These are phyloP conservation scores for Fusarium devonianum DNA, from an alignment of 2,329 filamentous ascomycete species.

Conservation along the genomic window DNA sequence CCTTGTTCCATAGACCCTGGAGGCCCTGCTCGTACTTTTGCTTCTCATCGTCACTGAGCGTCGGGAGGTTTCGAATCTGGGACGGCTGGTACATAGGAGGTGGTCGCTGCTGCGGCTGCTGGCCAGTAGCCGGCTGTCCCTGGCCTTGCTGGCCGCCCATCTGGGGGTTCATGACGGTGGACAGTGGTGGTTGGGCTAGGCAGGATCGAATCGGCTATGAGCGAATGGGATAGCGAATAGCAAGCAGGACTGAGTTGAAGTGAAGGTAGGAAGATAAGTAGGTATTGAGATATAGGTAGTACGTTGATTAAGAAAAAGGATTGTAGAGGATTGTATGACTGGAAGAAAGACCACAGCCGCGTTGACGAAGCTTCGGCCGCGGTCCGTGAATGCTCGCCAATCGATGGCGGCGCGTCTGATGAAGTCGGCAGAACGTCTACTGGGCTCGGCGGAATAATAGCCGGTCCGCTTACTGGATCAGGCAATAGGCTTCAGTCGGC, in stretches of 20 bases:
- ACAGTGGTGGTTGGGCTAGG: not conserved
- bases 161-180: slow-evolving; percentile 36
- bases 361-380: slow-evolving; percentile 12
- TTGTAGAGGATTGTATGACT: not conserved
- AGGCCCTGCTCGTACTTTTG: slow-evolving; percentile 66
- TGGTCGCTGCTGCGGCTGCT: slow-evolving; percentile 37
- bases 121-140: slow-evolving; percentile 35
- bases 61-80: slow-evolving; percentile 58
- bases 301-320: not conserved
- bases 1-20: slow-evolving; percentile 60
- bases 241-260: too few relatives aligned
- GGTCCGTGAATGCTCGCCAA: slow-evolving; percentile 20
- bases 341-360: slow-evolving; percentile 15
- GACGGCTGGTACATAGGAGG: slow-evolving; percentile 58
- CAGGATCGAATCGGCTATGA: not conserved
- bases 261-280: too few relatives aligned
- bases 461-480: not conserved
- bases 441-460: slow-evolving; percentile 17
- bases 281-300: not conserved
- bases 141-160: slow-evolving; percentile 38
- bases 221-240: not conserved
- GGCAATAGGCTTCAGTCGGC: not conserved
- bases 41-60: slow-evolving; percentile 63
- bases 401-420: slow-evolving; percentile 12
- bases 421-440: slow-evolving; percentile 3